Conservation (phyloP, 176 grass and related monocot genomes). For the Musa itinerans region DNA sequence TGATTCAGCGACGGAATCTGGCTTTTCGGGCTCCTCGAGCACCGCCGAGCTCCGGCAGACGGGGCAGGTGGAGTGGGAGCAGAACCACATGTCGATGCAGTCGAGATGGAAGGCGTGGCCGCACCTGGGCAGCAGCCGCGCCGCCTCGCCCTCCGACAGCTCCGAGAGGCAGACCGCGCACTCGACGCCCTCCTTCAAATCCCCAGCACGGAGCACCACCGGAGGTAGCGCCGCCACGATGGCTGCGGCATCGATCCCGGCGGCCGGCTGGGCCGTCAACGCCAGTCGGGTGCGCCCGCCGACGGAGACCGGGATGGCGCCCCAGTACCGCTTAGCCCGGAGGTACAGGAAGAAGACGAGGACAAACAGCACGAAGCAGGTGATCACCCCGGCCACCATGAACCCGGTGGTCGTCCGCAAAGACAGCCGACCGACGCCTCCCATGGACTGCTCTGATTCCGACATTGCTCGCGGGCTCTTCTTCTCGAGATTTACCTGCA, state of each 20-base stretch:
- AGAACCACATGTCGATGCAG: constrained; percentile 11
- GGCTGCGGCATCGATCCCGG: background rate
- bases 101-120: constrained; percentile 11
- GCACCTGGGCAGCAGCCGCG: constrained; percentile 8
- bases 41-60: background rate
- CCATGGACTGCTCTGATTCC: background rate
- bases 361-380: background rate
- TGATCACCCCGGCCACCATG: constrained; percentile 1
- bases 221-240: background rate
- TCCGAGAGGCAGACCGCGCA: constrained; percentile 13
- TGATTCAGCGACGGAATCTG: no score
- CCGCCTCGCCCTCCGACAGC: background rate
- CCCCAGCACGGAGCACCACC: background rate
- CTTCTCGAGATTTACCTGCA: no score
- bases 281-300: background rate
- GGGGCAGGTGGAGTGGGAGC: constrained; percentile 10
- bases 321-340: constrained; percentile 2
- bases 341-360: constrained; percentile 5
- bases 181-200: background rate
- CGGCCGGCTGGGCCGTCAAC: no score
- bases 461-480: background rate
- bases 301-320: background rate
- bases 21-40: background rate
- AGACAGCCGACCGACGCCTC: background rate
- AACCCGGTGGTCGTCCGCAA: constrained; percentile 1